Evolutionary conservation across 2,329 filamentous ascomycete species (phyloP), one percentile per base, ranked within the genome.

Genomic region (Fusarium haematococcum): DNA sequence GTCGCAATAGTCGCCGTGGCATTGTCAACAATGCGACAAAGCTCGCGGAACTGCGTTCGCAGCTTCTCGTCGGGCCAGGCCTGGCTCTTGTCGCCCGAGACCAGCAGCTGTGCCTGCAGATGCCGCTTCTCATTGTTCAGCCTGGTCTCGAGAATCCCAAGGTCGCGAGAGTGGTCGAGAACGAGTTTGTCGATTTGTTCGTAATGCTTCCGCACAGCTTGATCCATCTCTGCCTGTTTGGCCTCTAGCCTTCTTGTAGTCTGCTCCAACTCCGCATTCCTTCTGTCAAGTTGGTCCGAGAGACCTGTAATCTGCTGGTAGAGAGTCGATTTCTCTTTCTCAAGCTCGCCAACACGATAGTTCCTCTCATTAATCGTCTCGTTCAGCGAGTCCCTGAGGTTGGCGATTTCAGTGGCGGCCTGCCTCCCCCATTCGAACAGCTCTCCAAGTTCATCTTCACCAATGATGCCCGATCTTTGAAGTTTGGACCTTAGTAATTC

Each of bases 21-120:
- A 23, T 59, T 59, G 56, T 59, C 35, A 6, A 59, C 33, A 4
- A 59, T 59, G 33, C 56, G 56, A n/a, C 33, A 37, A 7, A 59
- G 56, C 23, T 59, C 56, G 20, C 56, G 33, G 32, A 59, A 59
- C 23, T 59, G 56, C 23, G 33, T 59, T 6, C 56, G 32, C 30
- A 59, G 33, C 56, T 59, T 59, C 56, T 59, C 56, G 10, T 59
- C 56, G 9, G 56, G 56, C 35, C 56, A 59, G 56, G 56, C n/a
- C 56, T 59, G 56, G 16, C 56, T 59, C 20, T 59, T 59, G 20
- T 41, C 56, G 33, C 56, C 33, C 6, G 56, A 59, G 20, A 59
- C 56, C 23, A 59, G 33, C 35, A 59, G 11, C 10, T 59, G 56
- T 23, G 56, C 56, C 33, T 59, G 56, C 2, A 59, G 35, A 41